phyloP scores from a whole-genome alignment of 352 stramenopile species.

The Pythium aquatile region DNA sequence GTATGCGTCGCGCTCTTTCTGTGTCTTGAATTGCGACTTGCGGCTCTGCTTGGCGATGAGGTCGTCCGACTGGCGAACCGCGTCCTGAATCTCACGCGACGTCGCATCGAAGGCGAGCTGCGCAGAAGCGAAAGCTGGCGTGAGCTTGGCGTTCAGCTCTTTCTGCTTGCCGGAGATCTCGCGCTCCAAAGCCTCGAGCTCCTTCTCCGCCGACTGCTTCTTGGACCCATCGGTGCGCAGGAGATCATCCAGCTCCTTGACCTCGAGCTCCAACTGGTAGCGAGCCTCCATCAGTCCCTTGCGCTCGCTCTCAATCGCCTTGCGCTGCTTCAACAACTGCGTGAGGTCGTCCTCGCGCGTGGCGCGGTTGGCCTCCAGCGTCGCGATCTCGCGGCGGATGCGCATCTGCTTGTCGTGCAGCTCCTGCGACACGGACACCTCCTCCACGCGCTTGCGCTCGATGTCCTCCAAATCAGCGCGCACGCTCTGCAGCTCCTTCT shows the following conservation, averaged over 20 bases:
- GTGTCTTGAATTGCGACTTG: conserved; percentile 92
- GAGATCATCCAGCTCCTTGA: conserved; percentile 68
- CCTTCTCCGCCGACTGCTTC: conserved; percentile 45
- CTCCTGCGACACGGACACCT: conserved; percentile 45
- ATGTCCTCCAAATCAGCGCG: conserved; percentile 62
- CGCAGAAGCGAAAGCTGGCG: conserved; percentile 50
- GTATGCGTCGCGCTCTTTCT: conserved; percentile 91
- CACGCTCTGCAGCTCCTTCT: conserved; percentile 80
- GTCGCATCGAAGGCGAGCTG: conserved; percentile 85
- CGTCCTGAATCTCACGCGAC: conserved; percentile 55
- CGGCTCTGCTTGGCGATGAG: conserved; percentile 97
- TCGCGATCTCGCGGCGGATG: conserved; percentile 48
- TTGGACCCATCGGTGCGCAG: conserved; percentile 49
- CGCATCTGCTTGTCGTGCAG: conserved; percentile 72
- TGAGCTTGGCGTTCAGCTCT: conserved; percentile 50
- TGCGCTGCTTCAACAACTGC: conserved; percentile 49
- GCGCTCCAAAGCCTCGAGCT: conserved; percentile 46
- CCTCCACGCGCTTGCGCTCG: conserved; percentile 61
- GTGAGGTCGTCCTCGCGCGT: conserved; percentile 51
- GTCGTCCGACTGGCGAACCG: conserved; percentile 69
- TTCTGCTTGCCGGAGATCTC: conserved; percentile 53
- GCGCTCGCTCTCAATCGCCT: conserved; percentile 63
- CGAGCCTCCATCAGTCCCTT: conserved; percentile 73
- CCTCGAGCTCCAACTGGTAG: conserved; percentile 82
- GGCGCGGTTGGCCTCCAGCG: conserved; percentile 43